These are phyloP conservation scores for Osmanthus fragrans DNA, from an alignment of 257 asterid species.

Conservation along the genomic window DNA sequence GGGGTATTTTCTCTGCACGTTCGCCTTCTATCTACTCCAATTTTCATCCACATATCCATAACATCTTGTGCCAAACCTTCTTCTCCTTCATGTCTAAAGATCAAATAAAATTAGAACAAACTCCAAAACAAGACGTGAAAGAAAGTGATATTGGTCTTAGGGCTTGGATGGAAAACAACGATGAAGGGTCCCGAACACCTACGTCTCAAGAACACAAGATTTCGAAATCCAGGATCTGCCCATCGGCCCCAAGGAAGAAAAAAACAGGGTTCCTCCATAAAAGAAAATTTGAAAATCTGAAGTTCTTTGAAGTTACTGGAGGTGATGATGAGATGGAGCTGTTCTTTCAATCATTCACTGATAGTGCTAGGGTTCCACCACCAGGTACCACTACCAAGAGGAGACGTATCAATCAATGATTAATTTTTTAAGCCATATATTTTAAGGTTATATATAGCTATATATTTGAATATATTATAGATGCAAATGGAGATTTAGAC, in stretches of 20 bases:
- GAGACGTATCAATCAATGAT: constrained; percentile 16
- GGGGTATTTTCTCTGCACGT: not conserved
- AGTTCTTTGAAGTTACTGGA: constrained; percentile 29
- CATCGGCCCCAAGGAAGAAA: constrained; percentile 33
- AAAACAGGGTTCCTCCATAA: constrained; percentile 7
- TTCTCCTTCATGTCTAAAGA: not conserved
- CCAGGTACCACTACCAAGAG: constrained; percentile 20
- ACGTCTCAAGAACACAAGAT: constrained; percentile 28
- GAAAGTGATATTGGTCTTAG: not conserved
- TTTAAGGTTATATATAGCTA: not conserved
- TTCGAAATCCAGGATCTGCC: constrained; percentile 29
- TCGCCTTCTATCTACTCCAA: not conserved
- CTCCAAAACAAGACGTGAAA: not conserved
- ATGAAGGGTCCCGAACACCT: constrained; percentile 35
- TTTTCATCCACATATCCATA: not conserved
- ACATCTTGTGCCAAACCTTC: not conserved
- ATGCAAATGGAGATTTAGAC: not conserved
- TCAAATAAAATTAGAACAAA: not conserved
- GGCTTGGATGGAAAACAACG: not conserved
- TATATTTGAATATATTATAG: too few relatives aligned
- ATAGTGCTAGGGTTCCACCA: constrained; percentile 19
- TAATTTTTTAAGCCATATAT: not conserved
- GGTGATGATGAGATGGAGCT: constrained; percentile 35
- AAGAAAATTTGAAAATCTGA: constrained; percentile 19
- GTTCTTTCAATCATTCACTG: constrained; percentile 29